phyloP scores from a whole-genome alignment of 1,139 yeast genomes.

The Nakaseomyces nivariensis region DNA sequence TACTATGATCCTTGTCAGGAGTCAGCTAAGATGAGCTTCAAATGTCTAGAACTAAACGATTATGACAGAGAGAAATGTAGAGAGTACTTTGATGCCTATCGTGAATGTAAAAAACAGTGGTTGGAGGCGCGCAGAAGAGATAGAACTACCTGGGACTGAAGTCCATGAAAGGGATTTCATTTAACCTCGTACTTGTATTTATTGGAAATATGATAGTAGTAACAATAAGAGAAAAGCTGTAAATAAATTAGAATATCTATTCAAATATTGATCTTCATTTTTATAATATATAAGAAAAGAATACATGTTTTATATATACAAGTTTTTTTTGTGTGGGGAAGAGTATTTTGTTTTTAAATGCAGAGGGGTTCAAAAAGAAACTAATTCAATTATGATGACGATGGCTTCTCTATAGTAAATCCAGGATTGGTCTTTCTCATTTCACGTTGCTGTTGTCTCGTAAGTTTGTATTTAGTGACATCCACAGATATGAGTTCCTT shows the following conservation, averaged over 20 bases:
- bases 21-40: conserved; percentile 75
- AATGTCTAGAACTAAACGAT: conserved; percentile 66
- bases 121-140: conserved; percentile 33
- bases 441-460: conserved; percentile 43
- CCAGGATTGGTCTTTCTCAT: conserved; percentile 57
- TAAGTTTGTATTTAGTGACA: conserved; percentile 45
- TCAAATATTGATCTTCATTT: too few species aligned
- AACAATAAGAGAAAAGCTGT: not conserved
- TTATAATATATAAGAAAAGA: too few species aligned
- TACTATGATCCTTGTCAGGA: conserved; percentile 91
- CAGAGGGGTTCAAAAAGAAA: not conserved
- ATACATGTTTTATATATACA: too few species aligned
- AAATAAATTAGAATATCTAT: not conserved
- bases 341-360: not conserved
- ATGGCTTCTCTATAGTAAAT: conserved; percentile 37
- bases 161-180: not conserved
- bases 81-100: conserved; percentile 83
- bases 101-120: conserved; percentile 88
- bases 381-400: not conserved
- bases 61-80: conserved; percentile 69
- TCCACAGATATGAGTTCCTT: conserved; percentile 88
- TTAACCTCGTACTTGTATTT: not conserved
- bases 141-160: conserved; percentile 24
- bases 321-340: too few species aligned
- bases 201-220: not conserved